Evolutionary conservation across 352 stramenopile species (phyloP).

Genomic region (Plasmopara muralis): DNA sequence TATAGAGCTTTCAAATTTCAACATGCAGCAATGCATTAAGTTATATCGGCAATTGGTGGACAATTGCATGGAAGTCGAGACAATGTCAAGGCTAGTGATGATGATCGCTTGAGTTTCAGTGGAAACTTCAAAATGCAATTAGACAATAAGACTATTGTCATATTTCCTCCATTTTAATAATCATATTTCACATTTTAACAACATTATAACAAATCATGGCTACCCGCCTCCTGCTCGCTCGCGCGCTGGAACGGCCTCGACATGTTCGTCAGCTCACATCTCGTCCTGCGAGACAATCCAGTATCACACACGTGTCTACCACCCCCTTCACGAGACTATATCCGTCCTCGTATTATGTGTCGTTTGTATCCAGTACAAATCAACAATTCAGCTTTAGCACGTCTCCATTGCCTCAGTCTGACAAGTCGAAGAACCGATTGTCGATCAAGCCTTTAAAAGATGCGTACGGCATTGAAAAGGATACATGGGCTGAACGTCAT

Average conservation of each 20-base stretch:
- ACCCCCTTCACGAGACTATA: not conserved
- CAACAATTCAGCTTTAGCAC: constrained; percentile 8
- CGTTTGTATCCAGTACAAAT: not conserved
- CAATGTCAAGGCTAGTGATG: not conserved
- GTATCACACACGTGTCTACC: not conserved
- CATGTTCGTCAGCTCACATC: not conserved
- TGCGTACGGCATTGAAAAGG: constrained; percentile 68
- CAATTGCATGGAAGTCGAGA: not conserved
- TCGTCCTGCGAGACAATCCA: not conserved
- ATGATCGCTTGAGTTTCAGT: not conserved
- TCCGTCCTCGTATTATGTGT: not conserved
- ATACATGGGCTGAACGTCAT: constrained; percentile 81
- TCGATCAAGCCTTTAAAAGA: constrained; percentile 12
- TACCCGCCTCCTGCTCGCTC: not conserved
- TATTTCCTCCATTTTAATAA: no score
- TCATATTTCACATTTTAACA: no score
- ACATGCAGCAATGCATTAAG: no score
- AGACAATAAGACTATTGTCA: no score
- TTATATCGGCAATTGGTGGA: not conserved
- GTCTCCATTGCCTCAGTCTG: constrained; percentile 4
- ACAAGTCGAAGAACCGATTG: not conserved
- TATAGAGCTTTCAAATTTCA: not conserved
- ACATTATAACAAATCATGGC: not conserved
- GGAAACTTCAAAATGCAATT: not conserved
- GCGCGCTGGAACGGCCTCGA: not conserved